These are phyloP conservation scores for Corynespora cassiicola DNA, from an alignment of 2,329 filamentous ascomycete genomes.

Conservation along the genomic window DNA sequence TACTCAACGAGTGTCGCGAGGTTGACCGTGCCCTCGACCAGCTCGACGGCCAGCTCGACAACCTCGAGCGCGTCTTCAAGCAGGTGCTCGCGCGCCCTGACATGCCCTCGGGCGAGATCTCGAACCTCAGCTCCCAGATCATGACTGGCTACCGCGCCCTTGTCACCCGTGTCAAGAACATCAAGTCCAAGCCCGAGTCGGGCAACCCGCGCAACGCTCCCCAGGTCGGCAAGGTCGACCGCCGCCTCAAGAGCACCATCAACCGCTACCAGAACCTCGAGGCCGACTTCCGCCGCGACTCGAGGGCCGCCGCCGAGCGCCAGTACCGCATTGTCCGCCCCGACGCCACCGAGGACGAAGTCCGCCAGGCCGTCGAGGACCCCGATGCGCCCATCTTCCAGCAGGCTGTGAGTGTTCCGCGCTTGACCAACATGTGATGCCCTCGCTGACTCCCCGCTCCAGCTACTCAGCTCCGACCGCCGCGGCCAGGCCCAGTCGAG, in stretches of 20 bases:
- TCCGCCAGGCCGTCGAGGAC: constrained; percentile 78
- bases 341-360: constrained; percentile 78
- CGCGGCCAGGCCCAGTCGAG: constrained; percentile 82
- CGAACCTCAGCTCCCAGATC: constrained; percentile 76
- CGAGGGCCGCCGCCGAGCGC: constrained; percentile 82
- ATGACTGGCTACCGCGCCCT: constrained; percentile 83
- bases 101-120: constrained; percentile 73
- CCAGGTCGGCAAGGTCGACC: constrained; percentile 82
- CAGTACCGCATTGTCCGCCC: constrained; percentile 91
- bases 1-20: constrained; percentile 83
- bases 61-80: constrained; percentile 74
- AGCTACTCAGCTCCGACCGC: constrained; percentile 80
- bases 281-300: constrained; percentile 77
- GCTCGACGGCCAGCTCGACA: constrained; percentile 74
- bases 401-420: constrained; percentile 65
- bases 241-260: constrained; percentile 80
- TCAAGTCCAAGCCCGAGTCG: constrained; percentile 83
- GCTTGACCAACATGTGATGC: not conserved
- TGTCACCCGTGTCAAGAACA: constrained; percentile 76
- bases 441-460: constrained; percentile 20
- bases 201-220: constrained; percentile 74
- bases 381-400: constrained; percentile 82
- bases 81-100: constrained; percentile 78
- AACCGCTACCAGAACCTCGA: constrained; percentile 83
- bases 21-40: constrained; percentile 79